Evolutionary conservation across 192 early-diverging fungal genomes (phyloP), one percentile per base, ranked within the genome.

Genomic region (Coemansia sp.): DNA sequence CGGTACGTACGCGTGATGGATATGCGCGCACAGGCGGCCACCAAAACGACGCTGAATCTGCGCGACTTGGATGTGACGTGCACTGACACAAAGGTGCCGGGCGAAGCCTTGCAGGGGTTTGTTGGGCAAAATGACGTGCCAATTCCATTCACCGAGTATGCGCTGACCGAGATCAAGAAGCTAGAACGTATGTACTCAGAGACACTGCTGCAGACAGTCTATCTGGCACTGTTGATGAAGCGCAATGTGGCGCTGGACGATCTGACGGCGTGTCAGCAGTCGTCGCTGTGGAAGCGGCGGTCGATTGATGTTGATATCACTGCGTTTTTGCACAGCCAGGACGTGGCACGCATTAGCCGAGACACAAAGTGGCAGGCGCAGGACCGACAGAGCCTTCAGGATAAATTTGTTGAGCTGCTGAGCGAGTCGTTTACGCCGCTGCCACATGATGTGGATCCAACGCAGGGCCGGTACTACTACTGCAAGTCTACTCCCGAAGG

Each of bases 251-350:
- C 79, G 9, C 38, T 63, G 19, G 74, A 68, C n/a, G 79, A 82
- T 39, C 35, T 82, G 58, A 29, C 56, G 23, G 58, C 70, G 10
- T 64, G 69, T 35, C 75, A 65, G 55, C 62, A 71, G 38, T 76
- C 79, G 23, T 60, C 70, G 38, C 67, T 76, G 24, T 76, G 73
- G 79, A 62, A 58, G 41, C 63, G 56, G 64, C 59, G 69, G 54
- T 73, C 74, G 4, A 76, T 82, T 22, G 75, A 76, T 47, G 71
- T 76, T 12, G 79, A 82, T 50, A 76, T 82, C 25, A 82, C 79
- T 5, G 75, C 75, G 5, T 82, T 82, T 29, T 58, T 82, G n/a
- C 79, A 82, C 45, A 82, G 79, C 67, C 79, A 82, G 62, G 79
- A 82, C 25, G 75, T 65, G 1, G 75, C 75, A 14, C 67, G 75